These are phyloP conservation scores for Boletus edulis DNA, from an alignment of 768 basidiomycete genomes.

Conservation along the genomic window DNA sequence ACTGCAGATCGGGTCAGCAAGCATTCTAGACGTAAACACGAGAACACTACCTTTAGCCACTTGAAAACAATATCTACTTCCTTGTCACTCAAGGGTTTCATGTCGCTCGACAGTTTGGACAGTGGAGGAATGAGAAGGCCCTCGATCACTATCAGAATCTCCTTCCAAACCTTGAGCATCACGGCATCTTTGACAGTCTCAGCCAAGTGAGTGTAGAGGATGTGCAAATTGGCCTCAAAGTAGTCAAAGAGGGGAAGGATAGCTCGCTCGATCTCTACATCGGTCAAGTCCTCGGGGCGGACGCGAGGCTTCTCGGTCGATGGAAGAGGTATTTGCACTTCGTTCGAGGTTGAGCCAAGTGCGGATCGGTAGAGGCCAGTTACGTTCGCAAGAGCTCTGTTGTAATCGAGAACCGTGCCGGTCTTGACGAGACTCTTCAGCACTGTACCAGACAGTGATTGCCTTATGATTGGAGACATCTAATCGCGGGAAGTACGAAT, in stretches of 20 bases:
- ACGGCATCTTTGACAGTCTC: constrained; percentile 87
- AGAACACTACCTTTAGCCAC: constrained; percentile 77
- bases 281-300: constrained; percentile 79
- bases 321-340: constrained; percentile 78
- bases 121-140: constrained; percentile 88
- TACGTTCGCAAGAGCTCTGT: constrained; percentile 82
- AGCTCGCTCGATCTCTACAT: constrained; percentile 92
- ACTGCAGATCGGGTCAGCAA: constrained; percentile 44
- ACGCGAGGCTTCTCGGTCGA: constrained; percentile 72
- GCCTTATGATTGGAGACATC: constrained; percentile 94
- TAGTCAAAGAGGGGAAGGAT: constrained; percentile 93
- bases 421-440: constrained; percentile 77
- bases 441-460: constrained; percentile 74
- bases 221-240: constrained; percentile 90
- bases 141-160: constrained; percentile 83
- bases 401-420: constrained; percentile 69
- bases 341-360: constrained; percentile 59
- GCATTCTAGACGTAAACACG: neutral
- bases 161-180: constrained; percentile 95
- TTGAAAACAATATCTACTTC: constrained; percentile 99
- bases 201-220: constrained; percentile 84
- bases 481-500: constrained; percentile 29
- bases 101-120: constrained; percentile 79
- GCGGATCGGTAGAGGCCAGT: constrained; percentile 82
- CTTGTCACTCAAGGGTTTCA: constrained; percentile 91